A percentile compares a stretch with the other conserved stretches of the same genome.
phyloP scores from a whole-genome alignment of 352 stramenopile genomes.

The Pythium aquatile region DNA sequence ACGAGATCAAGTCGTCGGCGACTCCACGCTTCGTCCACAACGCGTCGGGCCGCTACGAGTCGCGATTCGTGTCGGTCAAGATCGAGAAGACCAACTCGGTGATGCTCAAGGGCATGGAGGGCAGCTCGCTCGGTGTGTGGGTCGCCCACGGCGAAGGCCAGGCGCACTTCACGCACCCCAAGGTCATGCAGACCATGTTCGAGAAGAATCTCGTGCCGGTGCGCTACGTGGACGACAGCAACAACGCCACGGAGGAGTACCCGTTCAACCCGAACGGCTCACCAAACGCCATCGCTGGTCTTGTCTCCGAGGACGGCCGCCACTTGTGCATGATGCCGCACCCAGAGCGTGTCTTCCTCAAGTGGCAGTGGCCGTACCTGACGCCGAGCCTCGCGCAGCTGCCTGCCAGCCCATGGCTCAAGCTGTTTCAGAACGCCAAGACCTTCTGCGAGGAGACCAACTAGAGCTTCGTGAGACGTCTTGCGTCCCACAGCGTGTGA shows the following conservation, averaged over 20 bases:
- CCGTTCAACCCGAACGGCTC: constrained; percentile 99
- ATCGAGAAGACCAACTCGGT: constrained; percentile 94
- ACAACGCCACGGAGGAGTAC: constrained; percentile 94
- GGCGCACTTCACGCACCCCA: constrained; percentile 95
- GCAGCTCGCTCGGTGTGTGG: constrained; percentile 97
- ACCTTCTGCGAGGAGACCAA: constrained; percentile 90
- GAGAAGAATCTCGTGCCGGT: constrained; percentile 93
- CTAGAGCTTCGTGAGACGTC: constrained; percentile 14
- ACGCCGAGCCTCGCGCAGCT: constrained; percentile 80
- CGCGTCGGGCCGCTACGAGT: constrained; percentile 95
- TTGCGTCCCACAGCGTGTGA: too few relatives aligned
- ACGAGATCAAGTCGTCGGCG: constrained; percentile 50
- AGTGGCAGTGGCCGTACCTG: constrained; percentile 98
- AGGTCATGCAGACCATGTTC: constrained; percentile 88
- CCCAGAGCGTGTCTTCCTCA: constrained; percentile 96
- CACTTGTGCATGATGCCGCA: constrained; percentile 99
- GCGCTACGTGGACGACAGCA: constrained; percentile 96
- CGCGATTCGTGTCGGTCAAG: constrained; percentile 95
- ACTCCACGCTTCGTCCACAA: constrained; percentile 98
- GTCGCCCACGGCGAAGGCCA: constrained; percentile 92
- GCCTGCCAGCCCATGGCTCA: constrained; percentile 93
- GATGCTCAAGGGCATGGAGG: constrained; percentile 98
- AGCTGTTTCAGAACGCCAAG: constrained; percentile 98
- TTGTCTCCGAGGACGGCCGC: constrained; percentile 96
- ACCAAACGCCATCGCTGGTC: constrained; percentile 93